Base-by-base conservation (phyloP, 805 yeast genomes). In the Monosporozyma yasuniensis region DNA sequence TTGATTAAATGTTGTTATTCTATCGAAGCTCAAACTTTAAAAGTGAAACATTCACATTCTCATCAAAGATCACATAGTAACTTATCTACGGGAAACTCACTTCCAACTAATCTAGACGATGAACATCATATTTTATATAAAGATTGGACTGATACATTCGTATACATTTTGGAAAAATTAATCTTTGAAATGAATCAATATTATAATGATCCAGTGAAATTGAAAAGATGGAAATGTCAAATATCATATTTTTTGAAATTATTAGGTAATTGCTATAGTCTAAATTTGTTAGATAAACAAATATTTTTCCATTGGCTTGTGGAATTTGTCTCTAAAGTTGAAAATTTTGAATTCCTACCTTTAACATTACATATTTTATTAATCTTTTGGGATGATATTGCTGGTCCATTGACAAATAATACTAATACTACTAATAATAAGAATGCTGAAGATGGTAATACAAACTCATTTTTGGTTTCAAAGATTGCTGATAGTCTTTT, bases 101-200 rank as follows among this genome's bases (percentile, higher is more conserved):
- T 14, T 9, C 14, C 42, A 21, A 32, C 25, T n/a, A n/a, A n/a
- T 16, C 19, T 22, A 16, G 10, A 32, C 25, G 41, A 39, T 18
- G 52, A 52, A 23, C 47, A 50, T 10, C 48, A 54, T 34, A 64
- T 68, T 22, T 78, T 96, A 88, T 71, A 83, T 18, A 79, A 78
- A 51, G 96, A 88, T 61, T 91, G 98, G 98, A 86, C 97, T 0
- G 85, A 81, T 41, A 95, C 86, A 55, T 81, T 90, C 14, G 73
- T 81, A 2, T 81, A 78, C 49, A 84, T 66, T 8, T 46, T 68
- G 43, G 71, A 68, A 49, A 64, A 61, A 50, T 50, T 66, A 23
- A 56, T 66, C 8, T 63, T 64, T 53, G 70, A 66, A 47, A 62
- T 66, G 65, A 54, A 54, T 14, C 61, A 59, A 43, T 52, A 59